These are phyloP conservation scores for Inga laurina DNA, from an alignment of 306 rosid species.

Conservation along the genomic window DNA sequence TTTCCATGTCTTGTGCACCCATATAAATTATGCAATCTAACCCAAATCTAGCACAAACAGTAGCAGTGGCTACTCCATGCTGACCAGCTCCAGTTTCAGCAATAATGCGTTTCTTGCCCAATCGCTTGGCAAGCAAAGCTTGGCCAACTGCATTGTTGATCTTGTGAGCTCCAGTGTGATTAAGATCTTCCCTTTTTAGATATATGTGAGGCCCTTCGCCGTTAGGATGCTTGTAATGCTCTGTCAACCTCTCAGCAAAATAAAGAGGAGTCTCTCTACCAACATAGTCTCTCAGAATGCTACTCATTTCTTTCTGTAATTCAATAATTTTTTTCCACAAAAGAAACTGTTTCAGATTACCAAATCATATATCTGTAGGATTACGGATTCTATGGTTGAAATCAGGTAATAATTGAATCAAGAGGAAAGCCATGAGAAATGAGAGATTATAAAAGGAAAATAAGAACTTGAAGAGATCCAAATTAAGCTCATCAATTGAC, in stretches of 20 bases:
- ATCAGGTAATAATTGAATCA: neutral
- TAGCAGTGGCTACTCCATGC: constrained; percentile 97
- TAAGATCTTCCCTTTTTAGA: constrained; percentile 92
- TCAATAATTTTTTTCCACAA: constrained; percentile 2
- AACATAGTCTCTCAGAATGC: constrained; percentile 79
- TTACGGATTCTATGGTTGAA: neutral
- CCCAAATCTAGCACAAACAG: constrained; percentile 90
- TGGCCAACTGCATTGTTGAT: constrained; percentile 92
- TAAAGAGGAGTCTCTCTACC: constrained; percentile 96
- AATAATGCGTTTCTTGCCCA: constrained; percentile 81
- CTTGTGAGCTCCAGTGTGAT: constrained; percentile 95
- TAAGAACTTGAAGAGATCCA: neutral
- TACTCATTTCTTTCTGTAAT: constrained; percentile 70
- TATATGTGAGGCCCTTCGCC: constrained; percentile 86
- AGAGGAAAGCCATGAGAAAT: neutral
- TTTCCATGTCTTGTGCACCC: too few relatives aligned
- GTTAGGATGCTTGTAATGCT: constrained; percentile 59
- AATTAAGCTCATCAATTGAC: neutral
- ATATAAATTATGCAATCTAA: constrained; percentile 75
- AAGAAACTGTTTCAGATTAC: neutral
- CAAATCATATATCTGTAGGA: neutral
- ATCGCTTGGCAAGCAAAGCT: constrained; percentile 80
- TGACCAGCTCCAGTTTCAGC: constrained; percentile 98
- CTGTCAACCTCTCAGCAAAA: constrained; percentile 87
- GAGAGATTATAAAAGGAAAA: neutral